Evolutionary conservation across 2,329 filamentous ascomycete species (phyloP), one percentile per base, ranked within the genome.

Genomic region (Sphaerulina vaccinii): DNA sequence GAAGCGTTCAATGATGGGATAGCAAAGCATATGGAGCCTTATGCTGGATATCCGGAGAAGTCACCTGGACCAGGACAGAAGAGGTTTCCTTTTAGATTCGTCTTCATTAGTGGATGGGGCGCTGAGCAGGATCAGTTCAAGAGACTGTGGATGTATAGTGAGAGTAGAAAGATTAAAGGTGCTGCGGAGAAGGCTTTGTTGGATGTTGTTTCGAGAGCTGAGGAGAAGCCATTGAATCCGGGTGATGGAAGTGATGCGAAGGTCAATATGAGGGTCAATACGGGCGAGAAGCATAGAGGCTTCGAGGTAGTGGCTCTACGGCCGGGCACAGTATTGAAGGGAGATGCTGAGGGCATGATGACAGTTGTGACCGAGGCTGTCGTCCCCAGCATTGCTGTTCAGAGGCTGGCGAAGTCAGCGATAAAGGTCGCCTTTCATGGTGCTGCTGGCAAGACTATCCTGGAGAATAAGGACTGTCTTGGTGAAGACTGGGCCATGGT

Each of bases 51-150:
- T 47, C 55, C 52, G 35, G 51, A 49, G 38, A 51, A 43, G 23
- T 16, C 36, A 23, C 58, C 57, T 18, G 57, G 55, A 52, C 55
- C 58, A 16, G 64, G 57, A 18, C 58, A 61, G 35, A 47, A 41
- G 23, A 57, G 62, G 46, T 65, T 67, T 41, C 66, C 66, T 29
- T 76, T 78, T 52, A 64, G 73, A 1, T 77, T 77, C 53, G 58
- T 77, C 2, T 75, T 72, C 56, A 55, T 72, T 16, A 70, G 66
- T 43, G 69, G 67, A 11, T 67, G 59, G 42, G 63, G 68, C 18
- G 68, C 71, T 13, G 71, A 74, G 55, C 66, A 70, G 49, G 68
- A 75, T 53, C 65, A 70, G 56, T 66, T 64, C 18, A 66, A 67
- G 43, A 63, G 62, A 11, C 53, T 75, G 29, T 75, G 71, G 72